phyloP scores from a whole-genome alignment of 345 rosid genomes.

The Euphorbia tirucalli region DNA sequence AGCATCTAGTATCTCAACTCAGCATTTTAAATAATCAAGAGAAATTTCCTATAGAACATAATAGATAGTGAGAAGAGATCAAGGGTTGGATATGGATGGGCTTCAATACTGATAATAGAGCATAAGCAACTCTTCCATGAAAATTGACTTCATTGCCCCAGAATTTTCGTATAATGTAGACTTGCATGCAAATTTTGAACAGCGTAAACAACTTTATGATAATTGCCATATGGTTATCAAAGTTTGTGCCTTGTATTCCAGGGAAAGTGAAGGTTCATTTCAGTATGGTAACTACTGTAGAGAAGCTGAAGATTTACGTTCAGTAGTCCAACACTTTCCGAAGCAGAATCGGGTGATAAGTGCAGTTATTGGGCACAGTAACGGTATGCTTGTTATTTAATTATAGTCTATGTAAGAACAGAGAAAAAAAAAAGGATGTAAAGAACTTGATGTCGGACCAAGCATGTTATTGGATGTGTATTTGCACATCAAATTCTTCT shows the following conservation, averaged over 20 bases:
- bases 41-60: not conserved
- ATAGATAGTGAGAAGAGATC: not conserved
- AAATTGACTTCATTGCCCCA: not conserved
- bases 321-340: conserved; percentile 54
- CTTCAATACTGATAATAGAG: not conserved
- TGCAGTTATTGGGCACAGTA: conserved; percentile 84
- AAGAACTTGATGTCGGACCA: not conserved
- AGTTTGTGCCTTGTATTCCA: conserved; percentile 28
- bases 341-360: conserved; percentile 33
- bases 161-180: not conserved
- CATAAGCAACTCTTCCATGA: not conserved
- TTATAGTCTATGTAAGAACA: no score
- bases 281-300: conserved; percentile 79
- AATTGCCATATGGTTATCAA: not conserved
- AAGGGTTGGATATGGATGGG: not conserved
- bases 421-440: no score
- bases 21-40: not conserved
- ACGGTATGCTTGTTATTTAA: conserved; percentile 45
- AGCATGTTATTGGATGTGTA: not conserved
- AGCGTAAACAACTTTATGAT: not conserved
- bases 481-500: no score
- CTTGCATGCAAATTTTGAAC: not conserved
- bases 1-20: not conserved
- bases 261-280: conserved; percentile 90
- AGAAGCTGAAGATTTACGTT: conserved; percentile 74